These are phyloP conservation scores for Tetrahymena elliotti DNA, from an alignment of 73 alveolate genomes.

Conservation along the genomic window DNA sequence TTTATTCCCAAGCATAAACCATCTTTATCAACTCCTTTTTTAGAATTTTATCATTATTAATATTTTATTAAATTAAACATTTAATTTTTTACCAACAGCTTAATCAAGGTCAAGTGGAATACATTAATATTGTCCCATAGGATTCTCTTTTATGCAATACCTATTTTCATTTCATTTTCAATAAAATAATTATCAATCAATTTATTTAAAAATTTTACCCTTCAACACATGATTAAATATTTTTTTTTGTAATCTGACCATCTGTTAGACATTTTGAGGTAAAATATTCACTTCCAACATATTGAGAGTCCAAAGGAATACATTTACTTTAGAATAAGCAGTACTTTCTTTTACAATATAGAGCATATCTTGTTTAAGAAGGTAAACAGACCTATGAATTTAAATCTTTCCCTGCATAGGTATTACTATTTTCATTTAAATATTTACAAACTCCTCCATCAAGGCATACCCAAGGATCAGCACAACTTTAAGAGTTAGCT, in stretches of 20 bases:
- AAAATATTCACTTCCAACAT: not conserved
- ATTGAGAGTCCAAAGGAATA: not conserved
- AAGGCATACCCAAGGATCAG: not conserved
- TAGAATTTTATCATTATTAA: too few relatives aligned
- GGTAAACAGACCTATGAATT: not conserved
- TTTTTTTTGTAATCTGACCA: not conserved
- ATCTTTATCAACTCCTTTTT: not conserved
- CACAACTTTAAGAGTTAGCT: not conserved
- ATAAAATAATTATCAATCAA: not conserved
- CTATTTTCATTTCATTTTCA: not conserved
- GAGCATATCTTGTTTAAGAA: not conserved
- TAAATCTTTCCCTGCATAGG: not conserved
- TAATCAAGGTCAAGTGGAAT: not conserved
- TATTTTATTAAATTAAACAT: too few relatives aligned
- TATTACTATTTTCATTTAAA: not conserved
- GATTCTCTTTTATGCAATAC: not conserved
- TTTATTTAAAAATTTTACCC: not conserved
- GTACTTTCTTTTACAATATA: not conserved
- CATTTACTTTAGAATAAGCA: not conserved
- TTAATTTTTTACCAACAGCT: not conserved
- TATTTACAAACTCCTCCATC: not conserved
- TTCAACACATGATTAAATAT: not conserved
- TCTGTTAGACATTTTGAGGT: not conserved
- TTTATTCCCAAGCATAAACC: not conserved
- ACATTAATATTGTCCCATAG: not conserved